Evolutionary conservation across 208 protist genomes (phyloP), one percentile per base, ranked within the genome.

Genomic region (Naegleria gruberi): DNA sequence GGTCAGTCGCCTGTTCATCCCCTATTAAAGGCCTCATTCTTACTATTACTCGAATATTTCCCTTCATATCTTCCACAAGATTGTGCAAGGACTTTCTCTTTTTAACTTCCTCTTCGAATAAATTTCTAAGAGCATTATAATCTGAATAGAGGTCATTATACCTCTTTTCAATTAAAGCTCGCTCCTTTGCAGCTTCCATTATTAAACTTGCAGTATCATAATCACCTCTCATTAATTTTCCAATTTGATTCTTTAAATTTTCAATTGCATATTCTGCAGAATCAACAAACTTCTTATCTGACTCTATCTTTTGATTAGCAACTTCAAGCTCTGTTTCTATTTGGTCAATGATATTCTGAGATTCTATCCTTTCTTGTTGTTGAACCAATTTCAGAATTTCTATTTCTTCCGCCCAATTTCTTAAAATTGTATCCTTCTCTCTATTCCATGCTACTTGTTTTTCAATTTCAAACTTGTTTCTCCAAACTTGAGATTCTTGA

Each of bases 21-120:
- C 73, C 37, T 17, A 91, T 7, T 26, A 88, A 34, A 19, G 90
- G 90, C 26, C 90, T 81, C 2, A 90, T 46, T 8, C 90, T 15
- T 34, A 91, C 41, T 34, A 91, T 91, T 34, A 89, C 90, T 82
- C 90, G 34, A 47, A 91, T 91, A 34, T 73, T 91, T 45, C 90
- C 90, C 34, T 91, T 91, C 43, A 90, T 91, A 57, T 91, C 90
- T 65, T 91, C 90, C 46, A 91, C 44, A 42, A 89, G 23, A 37
- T 91, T 91, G 19, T 91, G 90, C 5, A 91, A 87, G 15, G 37
- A 30, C 37, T 91, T 87, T 57, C 90, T 86, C 57, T 81, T 44
- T 42, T 43, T 44, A 1, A 51, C 41, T 51, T 81, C 90, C 41
- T 91, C 82, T 10, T 77, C 23, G 6, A 87, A n/a, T 84, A 19